phyloP scores from a whole-genome alignment of 1,284 basidiomycete species.

The Coniophora puteana region DNA sequence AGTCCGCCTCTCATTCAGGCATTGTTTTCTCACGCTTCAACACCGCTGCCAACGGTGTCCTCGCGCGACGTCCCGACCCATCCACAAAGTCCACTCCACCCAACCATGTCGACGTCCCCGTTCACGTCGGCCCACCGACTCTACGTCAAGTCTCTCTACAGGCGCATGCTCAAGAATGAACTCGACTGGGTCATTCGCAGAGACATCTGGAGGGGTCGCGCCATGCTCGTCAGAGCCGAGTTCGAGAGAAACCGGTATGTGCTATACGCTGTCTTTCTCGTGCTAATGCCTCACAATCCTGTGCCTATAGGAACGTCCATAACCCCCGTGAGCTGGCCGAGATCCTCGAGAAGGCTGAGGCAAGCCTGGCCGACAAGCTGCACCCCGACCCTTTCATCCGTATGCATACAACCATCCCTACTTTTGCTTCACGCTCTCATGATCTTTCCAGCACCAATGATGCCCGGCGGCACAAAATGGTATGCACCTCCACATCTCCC shows the following conservation, averaged over 20 bases:
- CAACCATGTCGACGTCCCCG: conserved; percentile 51
- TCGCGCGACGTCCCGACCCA: no score
- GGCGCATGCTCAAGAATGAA: conserved; percentile 79
- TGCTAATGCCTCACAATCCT: conserved; percentile 7
- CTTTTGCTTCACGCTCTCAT: not conserved
- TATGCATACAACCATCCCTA: conserved; percentile 35
- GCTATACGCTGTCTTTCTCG: not conserved
- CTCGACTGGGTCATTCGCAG: conserved; percentile 87
- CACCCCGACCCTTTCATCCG: conserved; percentile 94
- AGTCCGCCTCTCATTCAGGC: no score
- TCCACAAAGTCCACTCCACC: conserved; percentile 11
- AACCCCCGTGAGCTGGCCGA: conserved; percentile 83
- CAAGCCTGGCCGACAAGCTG: conserved; percentile 56
- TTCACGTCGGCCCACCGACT: conserved; percentile 79
- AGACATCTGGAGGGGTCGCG: conserved; percentile 82
- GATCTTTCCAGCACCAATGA: conserved; percentile 56
- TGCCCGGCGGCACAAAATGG: conserved; percentile 89
- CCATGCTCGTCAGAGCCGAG: conserved; percentile 83
- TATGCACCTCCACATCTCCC: conserved; percentile 35
- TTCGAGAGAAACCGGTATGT: conserved; percentile 89
- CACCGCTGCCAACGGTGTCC: conserved; percentile 7
- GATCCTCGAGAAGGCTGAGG: conserved; percentile 84
- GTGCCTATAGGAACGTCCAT: conserved; percentile 67
- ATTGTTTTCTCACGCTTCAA: not conserved
- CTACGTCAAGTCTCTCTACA: conserved; percentile 92